phyloP scores from a whole-genome alignment of 2,329 filamentous ascomycete genomes.

The Xylariaceae sp. region DNA sequence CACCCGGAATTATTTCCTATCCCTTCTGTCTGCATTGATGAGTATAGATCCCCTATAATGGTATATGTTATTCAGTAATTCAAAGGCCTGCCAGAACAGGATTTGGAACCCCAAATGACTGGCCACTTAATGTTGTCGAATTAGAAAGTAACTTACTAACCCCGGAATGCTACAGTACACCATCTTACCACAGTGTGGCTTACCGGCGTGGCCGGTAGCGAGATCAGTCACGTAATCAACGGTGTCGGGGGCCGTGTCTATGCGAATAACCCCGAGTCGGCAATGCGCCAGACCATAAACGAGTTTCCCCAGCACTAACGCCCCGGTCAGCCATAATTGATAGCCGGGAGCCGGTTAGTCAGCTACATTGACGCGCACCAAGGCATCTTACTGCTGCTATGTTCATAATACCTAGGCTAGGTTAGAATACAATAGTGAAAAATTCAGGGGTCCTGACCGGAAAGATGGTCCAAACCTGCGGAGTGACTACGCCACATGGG shows the following conservation, averaged over 20 bases:
- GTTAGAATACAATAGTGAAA: too few relatives aligned
- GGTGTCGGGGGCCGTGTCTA: slow-evolving; percentile 34
- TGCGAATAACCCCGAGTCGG: slow-evolving; percentile 33
- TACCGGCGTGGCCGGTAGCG: slow-evolving; percentile 34
- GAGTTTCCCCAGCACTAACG: slow-evolving; percentile 22
- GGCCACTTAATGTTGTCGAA: neutral
- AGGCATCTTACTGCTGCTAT: too few relatives aligned
- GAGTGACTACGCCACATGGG: neutral
- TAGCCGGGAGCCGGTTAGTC: neutral
- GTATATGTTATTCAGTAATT: neutral
- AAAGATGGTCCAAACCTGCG: too few relatives aligned
- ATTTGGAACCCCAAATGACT: neutral
- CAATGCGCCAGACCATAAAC: slow-evolving; percentile 38
- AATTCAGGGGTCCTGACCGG: too few relatives aligned
- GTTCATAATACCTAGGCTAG: too few relatives aligned
- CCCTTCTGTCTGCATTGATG: neutral
- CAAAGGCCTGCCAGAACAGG: neutral
- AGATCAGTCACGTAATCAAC: slow-evolving; percentile 38
- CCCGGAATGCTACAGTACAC: slow-evolving; percentile 19
- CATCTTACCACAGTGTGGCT: slow-evolving; percentile 39
- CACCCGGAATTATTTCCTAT: neutral
- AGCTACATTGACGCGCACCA: too few relatives aligned
- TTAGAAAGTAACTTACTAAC: neutral
- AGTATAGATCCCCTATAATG: neutral
- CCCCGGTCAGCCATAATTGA: neutral